These are phyloP conservation scores for Rhodotorula sp. DNA, from an alignment of 1,284 basidiomycete species.

Conservation along the genomic window DNA sequence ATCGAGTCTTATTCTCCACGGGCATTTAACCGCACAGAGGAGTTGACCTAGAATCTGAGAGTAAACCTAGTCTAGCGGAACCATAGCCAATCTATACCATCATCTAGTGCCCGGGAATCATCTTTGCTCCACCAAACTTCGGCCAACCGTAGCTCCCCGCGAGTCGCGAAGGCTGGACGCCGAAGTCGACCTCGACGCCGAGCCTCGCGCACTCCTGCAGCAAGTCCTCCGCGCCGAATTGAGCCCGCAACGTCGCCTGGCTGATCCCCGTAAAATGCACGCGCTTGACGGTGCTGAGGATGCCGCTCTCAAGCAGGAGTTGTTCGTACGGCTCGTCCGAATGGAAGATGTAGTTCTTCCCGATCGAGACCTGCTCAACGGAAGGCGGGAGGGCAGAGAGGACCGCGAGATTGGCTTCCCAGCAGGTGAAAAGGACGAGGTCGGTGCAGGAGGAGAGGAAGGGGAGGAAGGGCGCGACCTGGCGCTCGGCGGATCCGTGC, in stretches of 20 bases:
- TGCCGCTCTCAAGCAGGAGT: not conserved
- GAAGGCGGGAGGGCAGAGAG: conserved; percentile 7
- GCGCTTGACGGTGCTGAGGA: conserved; percentile 1
- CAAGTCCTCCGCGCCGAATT: conserved; percentile 14
- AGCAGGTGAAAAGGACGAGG: conserved; percentile 11
- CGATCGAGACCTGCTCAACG: conserved; percentile 4
- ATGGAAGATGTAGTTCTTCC: conserved; percentile 13
- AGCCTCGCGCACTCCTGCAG: conserved; percentile 5
- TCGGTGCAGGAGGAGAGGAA: conserved; percentile 16
- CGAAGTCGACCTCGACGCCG: conserved; percentile 13
- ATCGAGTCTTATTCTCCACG: no score
- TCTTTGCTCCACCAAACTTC: not conserved
- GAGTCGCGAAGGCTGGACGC: conserved; percentile 1
- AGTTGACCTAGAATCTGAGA: no score
- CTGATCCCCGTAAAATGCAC: conserved; percentile 14
- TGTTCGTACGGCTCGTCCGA: conserved; percentile 8
- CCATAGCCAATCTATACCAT: no score
- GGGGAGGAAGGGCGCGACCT: not conserved
- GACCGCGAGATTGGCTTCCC: conserved; percentile 9
- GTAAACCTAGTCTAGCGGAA: no score
- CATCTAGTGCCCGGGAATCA: no score
- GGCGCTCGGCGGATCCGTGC: conserved; percentile 15
- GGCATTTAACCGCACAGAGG: no score
- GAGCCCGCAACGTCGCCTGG: conserved; percentile 14
- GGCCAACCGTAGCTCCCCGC: conserved; percentile 9